These are phyloP conservation scores for Saccharomycopsis schoenii DNA, from an alignment of 805 yeast genomes.

Conservation along the genomic window DNA sequence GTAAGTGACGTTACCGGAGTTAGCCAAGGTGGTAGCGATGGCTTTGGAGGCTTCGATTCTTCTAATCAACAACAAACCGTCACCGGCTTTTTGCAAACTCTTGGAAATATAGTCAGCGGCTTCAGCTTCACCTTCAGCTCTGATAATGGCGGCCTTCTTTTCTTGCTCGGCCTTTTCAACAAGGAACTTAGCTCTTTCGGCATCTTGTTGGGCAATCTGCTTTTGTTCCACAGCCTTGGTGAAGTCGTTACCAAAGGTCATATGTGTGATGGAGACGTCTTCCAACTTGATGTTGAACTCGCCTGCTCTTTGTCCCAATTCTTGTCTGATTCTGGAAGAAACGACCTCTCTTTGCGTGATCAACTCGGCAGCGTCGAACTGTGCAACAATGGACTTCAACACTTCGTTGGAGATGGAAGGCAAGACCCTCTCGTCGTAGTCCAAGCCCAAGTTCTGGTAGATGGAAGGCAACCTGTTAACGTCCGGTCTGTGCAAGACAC, in stretches of 20 bases:
- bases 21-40: slow-evolving; percentile 80
- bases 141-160: slow-evolving; percentile 84
- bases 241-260: slow-evolving; percentile 94
- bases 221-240: slow-evolving; percentile 98
- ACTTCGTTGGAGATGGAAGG: slow-evolving; percentile 93
- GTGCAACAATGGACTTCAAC: slow-evolving; percentile 82
- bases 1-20: slow-evolving; percentile 78
- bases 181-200: slow-evolving; percentile 87
- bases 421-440: slow-evolving; percentile 88
- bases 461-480: slow-evolving; percentile 72
- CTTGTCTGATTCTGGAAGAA: slow-evolving; percentile 78
- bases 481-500: slow-evolving; percentile 92
- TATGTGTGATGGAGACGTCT: slow-evolving; percentile 95
- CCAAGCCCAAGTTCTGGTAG: slow-evolving; percentile 85
- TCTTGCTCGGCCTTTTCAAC: slow-evolving; percentile 98
- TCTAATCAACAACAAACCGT: slow-evolving; percentile 86
- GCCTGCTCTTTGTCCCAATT: slow-evolving; percentile 67
- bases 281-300: slow-evolving; percentile 89
- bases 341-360: slow-evolving; percentile 96
- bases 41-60: slow-evolving; percentile 95
- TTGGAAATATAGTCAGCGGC: slow-evolving; percentile 92
- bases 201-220: slow-evolving; percentile 99
- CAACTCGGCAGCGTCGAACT: slow-evolving; percentile 91
- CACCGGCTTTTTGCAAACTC: slow-evolving; percentile 91
- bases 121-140: slow-evolving; percentile 99